Conservation (phyloP, 2,329 filamentous ascomycete species). For the Hymenoscyphus albidus region DNA sequence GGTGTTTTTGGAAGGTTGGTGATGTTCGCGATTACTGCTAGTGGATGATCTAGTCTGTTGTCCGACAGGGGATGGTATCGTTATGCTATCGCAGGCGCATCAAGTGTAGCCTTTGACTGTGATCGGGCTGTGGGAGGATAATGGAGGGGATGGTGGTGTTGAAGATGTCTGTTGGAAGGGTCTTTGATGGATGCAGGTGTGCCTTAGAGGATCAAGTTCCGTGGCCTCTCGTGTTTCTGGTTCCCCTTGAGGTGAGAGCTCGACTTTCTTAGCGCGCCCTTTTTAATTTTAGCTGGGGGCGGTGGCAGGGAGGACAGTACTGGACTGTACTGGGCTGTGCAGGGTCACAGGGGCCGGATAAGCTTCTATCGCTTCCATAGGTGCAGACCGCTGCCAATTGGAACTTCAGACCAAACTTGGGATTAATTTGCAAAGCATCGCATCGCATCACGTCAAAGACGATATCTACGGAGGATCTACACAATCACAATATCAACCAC, state of each 20-base stretch:
- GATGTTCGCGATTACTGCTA: background rate
- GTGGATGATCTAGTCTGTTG: background rate
- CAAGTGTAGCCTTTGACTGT: background rate
- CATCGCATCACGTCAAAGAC: background rate
- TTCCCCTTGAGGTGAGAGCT: background rate
- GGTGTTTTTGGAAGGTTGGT: constrained; percentile 14
- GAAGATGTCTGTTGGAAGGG: background rate
- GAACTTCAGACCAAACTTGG: background rate
- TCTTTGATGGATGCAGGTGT: background rate
- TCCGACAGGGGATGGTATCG: background rate
- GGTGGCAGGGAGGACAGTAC: no score
- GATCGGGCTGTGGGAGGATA: background rate
- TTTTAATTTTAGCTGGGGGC: background rate
- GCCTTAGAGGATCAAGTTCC: background rate
- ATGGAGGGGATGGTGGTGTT: background rate
- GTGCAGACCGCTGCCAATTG: background rate
- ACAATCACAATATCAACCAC: background rate
- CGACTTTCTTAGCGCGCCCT: constrained; percentile 11
- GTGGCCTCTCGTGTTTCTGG: constrained; percentile 11
- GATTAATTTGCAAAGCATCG: background rate
- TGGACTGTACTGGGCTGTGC: background rate
- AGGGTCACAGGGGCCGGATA: background rate
- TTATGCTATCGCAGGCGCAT: background rate
- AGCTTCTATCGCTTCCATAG: constrained; percentile 1
- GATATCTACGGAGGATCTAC: background rate